A percentile compares a stretch with the other conserved stretches of the same genome.
Conservation (phyloP, 148 eudicot species). For the Simmondsia chinensis region DNA sequence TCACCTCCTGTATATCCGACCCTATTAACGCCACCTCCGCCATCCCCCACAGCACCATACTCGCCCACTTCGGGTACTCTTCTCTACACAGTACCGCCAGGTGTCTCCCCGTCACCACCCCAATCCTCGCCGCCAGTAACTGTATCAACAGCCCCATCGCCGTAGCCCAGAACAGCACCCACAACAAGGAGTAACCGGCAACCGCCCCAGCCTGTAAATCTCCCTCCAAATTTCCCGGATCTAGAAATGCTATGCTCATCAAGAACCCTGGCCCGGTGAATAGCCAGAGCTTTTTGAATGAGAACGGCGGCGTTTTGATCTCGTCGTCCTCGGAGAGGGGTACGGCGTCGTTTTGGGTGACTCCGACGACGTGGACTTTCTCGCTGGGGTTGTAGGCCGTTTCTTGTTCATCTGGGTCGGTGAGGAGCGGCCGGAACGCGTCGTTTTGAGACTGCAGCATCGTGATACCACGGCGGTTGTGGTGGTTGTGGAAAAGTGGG, state of each 20-base stretch:
- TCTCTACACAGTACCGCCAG: slow-evolving; percentile 87
- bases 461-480: no score
- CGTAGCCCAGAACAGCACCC: slow-evolving; percentile 95
- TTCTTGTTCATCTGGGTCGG: slow-evolving; percentile 17
- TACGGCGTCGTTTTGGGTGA: slow-evolving; percentile 12
- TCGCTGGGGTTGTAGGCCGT: slow-evolving; percentile 50
- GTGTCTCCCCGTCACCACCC: slow-evolving; percentile 90
- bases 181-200: slow-evolving; percentile 80
- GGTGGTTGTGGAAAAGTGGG: no score
- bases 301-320: slow-evolving; percentile 68
- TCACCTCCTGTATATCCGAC: slow-evolving; percentile 93
- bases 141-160: slow-evolving; percentile 89
- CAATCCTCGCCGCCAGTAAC: slow-evolving; percentile 76
- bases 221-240: slow-evolving; percentile 93
- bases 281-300: slow-evolving; percentile 88
- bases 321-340: slow-evolving; percentile 14
- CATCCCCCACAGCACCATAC: slow-evolving; percentile 73
- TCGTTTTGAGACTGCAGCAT: no score
- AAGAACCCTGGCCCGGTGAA: slow-evolving; percentile 94
- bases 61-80: slow-evolving; percentile 92
- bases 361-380: slow-evolving; percentile 54
- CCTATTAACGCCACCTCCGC: slow-evolving; percentile 88
- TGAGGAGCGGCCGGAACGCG: slow-evolving; percentile 4
- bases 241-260: slow-evolving; percentile 93
- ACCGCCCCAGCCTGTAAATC: slow-evolving; percentile 93